These are phyloP conservation scores for Sclerotinia borealis DNA, from an alignment of 2,329 filamentous ascomycete genomes.

Conservation along the genomic window DNA sequence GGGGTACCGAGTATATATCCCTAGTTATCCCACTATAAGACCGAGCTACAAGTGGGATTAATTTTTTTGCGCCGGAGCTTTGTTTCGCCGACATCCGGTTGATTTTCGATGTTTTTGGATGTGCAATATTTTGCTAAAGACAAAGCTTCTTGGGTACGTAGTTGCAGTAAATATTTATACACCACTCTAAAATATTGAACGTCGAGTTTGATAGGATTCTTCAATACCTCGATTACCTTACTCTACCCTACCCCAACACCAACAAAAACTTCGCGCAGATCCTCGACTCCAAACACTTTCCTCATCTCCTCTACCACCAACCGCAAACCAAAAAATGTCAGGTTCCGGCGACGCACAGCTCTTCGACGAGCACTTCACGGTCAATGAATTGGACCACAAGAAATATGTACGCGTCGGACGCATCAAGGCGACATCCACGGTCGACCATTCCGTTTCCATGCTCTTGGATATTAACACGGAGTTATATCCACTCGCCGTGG, in stretches of 20 bases:
- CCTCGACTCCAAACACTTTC: neutral
- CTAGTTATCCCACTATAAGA: neutral
- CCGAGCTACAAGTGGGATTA: neutral
- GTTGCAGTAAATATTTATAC: constrained; percentile 4
- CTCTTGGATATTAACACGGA: constrained; percentile 92
- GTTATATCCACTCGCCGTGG: constrained; percentile 70
- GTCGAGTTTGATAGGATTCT: too few relatives aligned
- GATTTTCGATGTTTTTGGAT: constrained; percentile 5
- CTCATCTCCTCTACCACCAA: constrained; percentile 38
- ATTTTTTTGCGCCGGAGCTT: constrained; percentile 9
- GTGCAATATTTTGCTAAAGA: constrained; percentile 8
- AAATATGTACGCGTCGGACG: constrained; percentile 97
- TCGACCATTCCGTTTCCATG: constrained; percentile 67
- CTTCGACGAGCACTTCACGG: constrained; percentile 85
- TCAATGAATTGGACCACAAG: constrained; percentile 70
- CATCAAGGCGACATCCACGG: constrained; percentile 65
- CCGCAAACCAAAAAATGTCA: constrained; percentile 61
- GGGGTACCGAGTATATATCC: neutral
- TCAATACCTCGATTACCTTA: neutral
- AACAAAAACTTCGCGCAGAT: neutral
- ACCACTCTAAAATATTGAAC: neutral
- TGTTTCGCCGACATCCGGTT: neutral
- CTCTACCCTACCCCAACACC: too few relatives aligned
- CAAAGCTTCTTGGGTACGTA: constrained; percentile 1
- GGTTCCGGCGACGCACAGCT: constrained; percentile 80